phyloP scores from a whole-genome alignment of 208 protist species.

The Crithidia fasciculata region DNA sequence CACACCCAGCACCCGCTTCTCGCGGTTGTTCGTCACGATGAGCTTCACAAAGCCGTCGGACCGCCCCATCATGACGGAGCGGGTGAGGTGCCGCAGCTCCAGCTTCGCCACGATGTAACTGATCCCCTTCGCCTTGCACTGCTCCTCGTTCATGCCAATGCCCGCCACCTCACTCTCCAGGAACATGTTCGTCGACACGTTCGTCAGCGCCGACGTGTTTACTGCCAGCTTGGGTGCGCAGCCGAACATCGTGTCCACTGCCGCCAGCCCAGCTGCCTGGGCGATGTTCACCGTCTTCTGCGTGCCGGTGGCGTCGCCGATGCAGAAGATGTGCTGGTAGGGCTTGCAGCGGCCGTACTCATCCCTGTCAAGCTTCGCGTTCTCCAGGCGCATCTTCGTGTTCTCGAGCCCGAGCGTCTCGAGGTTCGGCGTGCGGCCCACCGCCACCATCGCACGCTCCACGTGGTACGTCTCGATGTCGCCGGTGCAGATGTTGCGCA shows the following conservation, averaged over 20 bases:
- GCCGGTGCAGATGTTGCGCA: slow-evolving; percentile 40
- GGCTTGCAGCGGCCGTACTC: slow-evolving; percentile 58
- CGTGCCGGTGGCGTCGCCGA: slow-evolving; percentile 55
- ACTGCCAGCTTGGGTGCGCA: slow-evolving; percentile 28
- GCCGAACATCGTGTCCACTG: slow-evolving; percentile 72
- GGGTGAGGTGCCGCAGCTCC: slow-evolving; percentile 45
- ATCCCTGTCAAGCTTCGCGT: slow-evolving; percentile 52
- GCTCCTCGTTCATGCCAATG: slow-evolving; percentile 71
- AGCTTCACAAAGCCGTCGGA: slow-evolving; percentile 74
- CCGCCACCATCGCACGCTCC: slow-evolving; percentile 61
- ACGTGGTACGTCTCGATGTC: slow-evolving; percentile 52
- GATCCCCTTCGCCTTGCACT: slow-evolving; percentile 52
- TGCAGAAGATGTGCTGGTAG: slow-evolving; percentile 78
- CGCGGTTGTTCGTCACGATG: slow-evolving; percentile 66
- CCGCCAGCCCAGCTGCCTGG: slow-evolving; percentile 48
- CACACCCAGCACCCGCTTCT: slow-evolving; percentile 72
- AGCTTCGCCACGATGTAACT: slow-evolving; percentile 61
- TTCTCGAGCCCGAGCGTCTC: slow-evolving; percentile 61
- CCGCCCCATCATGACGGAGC: slow-evolving; percentile 54
- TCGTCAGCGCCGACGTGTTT: slow-evolving; percentile 29
- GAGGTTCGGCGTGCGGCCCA: slow-evolving; percentile 63
- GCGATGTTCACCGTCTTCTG: slow-evolving; percentile 51
- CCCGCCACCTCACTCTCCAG: slow-evolving; percentile 67
- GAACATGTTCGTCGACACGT: slow-evolving; percentile 60
- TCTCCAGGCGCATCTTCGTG: slow-evolving; percentile 50